Conservation (phyloP, 202 grass and related monocot genomes). For the Miscanthus sacchariflorus region DNA sequence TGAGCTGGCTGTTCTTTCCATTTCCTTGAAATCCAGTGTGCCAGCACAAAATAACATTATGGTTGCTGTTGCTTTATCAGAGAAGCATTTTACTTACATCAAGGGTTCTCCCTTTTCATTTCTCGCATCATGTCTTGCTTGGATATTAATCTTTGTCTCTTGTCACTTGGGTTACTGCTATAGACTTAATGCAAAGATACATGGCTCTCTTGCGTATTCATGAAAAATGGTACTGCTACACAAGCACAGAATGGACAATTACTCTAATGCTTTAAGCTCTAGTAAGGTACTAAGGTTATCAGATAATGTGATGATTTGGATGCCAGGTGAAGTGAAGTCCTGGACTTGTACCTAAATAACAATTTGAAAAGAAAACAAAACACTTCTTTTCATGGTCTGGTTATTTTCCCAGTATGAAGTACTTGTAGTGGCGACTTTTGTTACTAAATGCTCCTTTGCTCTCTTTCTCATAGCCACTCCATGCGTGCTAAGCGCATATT, state of each 20-base stretch:
- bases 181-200: background rate
- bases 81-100: background rate
- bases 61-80: background rate
- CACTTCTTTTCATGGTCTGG: background rate
- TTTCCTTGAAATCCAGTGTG: background rate
- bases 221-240: background rate
- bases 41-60: background rate
- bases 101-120: background rate
- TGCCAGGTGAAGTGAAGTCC: background rate
- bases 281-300: background rate
- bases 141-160: background rate
- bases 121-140: background rate
- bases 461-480: slow-evolving; percentile 66
- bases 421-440: background rate
- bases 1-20: background rate
- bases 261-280: background rate
- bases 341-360: background rate
- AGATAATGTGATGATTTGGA: background rate
- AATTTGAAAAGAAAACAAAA: background rate
- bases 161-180: background rate
- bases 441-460: background rate
- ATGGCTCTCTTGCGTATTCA: background rate
- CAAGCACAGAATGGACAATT: background rate
- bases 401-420: background rate
- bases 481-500: slow-evolving; percentile 78